phyloP scores from a whole-genome alignment of 2,329 filamentous ascomycete genomes.

The Calonectria naviculata region DNA sequence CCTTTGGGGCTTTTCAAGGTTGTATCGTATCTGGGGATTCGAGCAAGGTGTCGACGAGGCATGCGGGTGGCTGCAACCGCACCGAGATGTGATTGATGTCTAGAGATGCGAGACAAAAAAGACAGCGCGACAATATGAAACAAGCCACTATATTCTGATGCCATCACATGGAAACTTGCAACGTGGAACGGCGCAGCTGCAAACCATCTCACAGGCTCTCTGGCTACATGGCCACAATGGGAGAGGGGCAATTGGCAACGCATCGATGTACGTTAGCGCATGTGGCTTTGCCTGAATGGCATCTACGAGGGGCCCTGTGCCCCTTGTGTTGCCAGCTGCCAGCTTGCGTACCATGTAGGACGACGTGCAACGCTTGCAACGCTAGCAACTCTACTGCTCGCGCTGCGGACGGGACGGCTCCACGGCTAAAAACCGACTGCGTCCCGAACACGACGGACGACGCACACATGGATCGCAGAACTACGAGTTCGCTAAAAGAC shows the following conservation, averaged over 20 bases:
- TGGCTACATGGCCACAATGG: background rate
- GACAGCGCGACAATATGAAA: background rate
- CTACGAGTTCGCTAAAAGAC: background rate
- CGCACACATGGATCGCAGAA: background rate
- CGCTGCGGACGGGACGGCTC: background rate
- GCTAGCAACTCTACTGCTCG: background rate
- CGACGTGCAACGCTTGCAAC: background rate
- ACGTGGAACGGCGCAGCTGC: background rate
- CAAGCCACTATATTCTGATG: background rate
- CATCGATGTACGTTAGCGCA: constrained; percentile 2
- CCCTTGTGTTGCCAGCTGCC: background rate
- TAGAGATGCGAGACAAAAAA: background rate
- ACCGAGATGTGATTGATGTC: background rate
- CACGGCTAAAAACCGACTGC: background rate
- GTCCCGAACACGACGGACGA: constrained; percentile 15
- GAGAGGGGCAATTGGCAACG: constrained; percentile 4
- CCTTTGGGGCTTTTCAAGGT: background rate
- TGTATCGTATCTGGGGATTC: background rate
- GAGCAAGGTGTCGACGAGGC: background rate
- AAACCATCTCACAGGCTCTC: background rate
- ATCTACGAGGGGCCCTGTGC: background rate
- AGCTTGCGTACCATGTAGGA: background rate
- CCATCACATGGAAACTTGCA: background rate
- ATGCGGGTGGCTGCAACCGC: constrained; percentile 2
- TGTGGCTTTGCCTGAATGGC: constrained; percentile 9